A percentile compares a stretch with the other conserved stretches of the same genome.
Evolutionary conservation across 2,329 filamentous ascomycete genomes (phyloP).

Genomic region (Fusarium succisae): DNA sequence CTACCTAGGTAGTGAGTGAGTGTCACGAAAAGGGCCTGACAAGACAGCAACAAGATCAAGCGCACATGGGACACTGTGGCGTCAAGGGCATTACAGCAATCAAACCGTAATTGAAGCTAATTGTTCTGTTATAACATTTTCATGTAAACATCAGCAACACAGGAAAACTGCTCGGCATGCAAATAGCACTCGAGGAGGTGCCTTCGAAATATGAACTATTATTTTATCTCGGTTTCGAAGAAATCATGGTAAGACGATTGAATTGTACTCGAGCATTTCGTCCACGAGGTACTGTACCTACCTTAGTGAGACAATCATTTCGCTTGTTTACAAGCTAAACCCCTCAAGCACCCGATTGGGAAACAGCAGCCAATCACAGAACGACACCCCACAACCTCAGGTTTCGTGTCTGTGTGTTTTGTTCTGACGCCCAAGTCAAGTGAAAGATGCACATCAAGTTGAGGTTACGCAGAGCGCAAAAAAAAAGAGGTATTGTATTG

Average conservation of each 20-base stretch:
- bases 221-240: background rate
- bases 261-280: background rate
- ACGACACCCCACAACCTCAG: background rate
- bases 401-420: background rate
- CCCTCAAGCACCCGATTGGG: slow-evolving; percentile 18
- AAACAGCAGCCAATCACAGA: slow-evolving; percentile 19
- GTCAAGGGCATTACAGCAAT: slow-evolving; percentile 9
- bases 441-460: background rate
- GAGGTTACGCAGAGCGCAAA: slow-evolving; percentile 25
- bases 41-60: background rate
- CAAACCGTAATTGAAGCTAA: background rate
- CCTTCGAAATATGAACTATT: background rate
- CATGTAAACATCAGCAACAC: background rate
- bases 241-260: background rate
- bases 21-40: background rate
- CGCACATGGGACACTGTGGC: slow-evolving; percentile 2
- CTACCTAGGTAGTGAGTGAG: background rate
- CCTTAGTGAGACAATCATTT: slow-evolving; percentile 15
- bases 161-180: background rate
- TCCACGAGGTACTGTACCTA: background rate
- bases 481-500: slow-evolving; percentile 43
- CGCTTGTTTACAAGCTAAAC: slow-evolving; percentile 14
- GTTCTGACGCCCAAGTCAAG: background rate
- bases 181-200: background rate
- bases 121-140: background rate